A percentile compares a stretch with the other conserved stretches of the same genome.
These are phyloP conservation scores for Pythium apleroticum DNA, from an alignment of 352 stramenopile genomes.

Conservation along the genomic window DNA sequence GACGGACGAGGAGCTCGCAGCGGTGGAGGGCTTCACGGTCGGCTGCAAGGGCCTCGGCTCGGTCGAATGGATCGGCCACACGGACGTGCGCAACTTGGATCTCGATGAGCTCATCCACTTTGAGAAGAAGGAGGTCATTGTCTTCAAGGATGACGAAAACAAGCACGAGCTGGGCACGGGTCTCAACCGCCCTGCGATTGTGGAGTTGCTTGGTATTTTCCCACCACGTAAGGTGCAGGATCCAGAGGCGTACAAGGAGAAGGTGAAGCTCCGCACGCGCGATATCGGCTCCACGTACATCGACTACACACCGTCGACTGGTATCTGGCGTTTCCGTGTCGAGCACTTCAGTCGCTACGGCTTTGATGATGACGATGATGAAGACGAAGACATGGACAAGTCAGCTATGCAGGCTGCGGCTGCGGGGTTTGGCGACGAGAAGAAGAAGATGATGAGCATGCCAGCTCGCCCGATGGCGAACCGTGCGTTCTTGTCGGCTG, in stretches of 20 bases:
- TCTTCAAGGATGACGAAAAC: slow-evolving; percentile 82
- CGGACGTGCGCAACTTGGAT: slow-evolving; percentile 76
- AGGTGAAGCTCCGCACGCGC: slow-evolving; percentile 71
- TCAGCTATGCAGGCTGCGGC: not conserved
- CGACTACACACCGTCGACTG: slow-evolving; percentile 69
- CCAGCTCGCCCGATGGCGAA: not conserved
- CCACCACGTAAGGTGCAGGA: slow-evolving; percentile 59
- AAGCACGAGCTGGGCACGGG: slow-evolving; percentile 75
- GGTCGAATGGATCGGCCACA: slow-evolving; percentile 80
- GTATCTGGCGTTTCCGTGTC: slow-evolving; percentile 84
- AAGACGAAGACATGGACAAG: slow-evolving; percentile 44
- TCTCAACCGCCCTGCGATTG: slow-evolving; percentile 76
- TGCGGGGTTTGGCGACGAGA: slow-evolving; percentile 14
- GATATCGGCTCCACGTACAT: slow-evolving; percentile 80
- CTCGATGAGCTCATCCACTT: slow-evolving; percentile 80
- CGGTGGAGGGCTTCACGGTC: slow-evolving; percentile 77
- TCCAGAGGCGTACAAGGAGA: slow-evolving; percentile 67
- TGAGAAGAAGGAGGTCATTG: slow-evolving; percentile 84
- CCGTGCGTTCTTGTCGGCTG: slow-evolving; percentile 12
- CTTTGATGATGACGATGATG: slow-evolving; percentile 58
- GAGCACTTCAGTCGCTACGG: slow-evolving; percentile 88
- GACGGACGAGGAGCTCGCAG: slow-evolving; percentile 61
- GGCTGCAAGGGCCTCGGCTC: slow-evolving; percentile 76
- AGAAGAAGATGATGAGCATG: slow-evolving; percentile 25
- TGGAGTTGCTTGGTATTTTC: slow-evolving; percentile 80